Percentiles rank a stretch among this genome's conserved stretches.
Evolutionary conservation across 768 basidiomycete genomes (phyloP).

Genomic region (Sporobolomyces phaffii): DNA sequence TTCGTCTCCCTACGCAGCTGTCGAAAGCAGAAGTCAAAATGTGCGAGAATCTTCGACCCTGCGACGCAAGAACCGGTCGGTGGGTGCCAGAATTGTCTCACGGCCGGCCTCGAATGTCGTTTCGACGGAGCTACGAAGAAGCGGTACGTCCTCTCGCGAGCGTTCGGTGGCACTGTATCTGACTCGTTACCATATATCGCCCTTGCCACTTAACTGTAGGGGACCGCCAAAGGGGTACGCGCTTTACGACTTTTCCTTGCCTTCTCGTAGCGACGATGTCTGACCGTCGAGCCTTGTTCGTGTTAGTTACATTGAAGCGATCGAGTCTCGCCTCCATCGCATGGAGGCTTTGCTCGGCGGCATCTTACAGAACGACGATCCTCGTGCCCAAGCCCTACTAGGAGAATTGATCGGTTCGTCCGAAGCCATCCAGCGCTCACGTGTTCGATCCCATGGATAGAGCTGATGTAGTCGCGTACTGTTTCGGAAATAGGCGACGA

Average conservation of each 20-base stretch:
- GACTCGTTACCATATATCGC: no score
- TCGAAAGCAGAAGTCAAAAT: constrained; percentile 37
- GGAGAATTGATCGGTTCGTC: constrained; percentile 35
- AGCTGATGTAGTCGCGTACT: no score
- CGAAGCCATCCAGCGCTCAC: no score
- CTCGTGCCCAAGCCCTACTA: constrained; percentile 50
- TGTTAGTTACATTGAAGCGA: constrained; percentile 81
- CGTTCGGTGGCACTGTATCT: neutral
- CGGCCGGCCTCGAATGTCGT: constrained; percentile 38
- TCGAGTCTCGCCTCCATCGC: constrained; percentile 82
- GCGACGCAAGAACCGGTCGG: constrained; percentile 26
- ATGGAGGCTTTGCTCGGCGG: constrained; percentile 84
- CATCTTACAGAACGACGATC: constrained; percentile 57
- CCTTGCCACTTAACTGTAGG: no score
- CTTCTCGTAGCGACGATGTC: no score
- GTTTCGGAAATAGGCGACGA: constrained; percentile 26
- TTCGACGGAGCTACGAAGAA: constrained; percentile 42
- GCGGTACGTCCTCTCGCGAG: constrained; percentile 35
- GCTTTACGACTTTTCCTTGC: constrained; percentile 48
- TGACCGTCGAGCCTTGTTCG: constrained; percentile 58
- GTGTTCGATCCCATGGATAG: no score
- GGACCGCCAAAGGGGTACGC: constrained; percentile 32
- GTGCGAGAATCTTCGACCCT: constrained; percentile 28
- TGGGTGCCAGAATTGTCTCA: constrained; percentile 35
- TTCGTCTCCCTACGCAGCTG: constrained; percentile 19